Percentiles rank a stretch among this genome's conserved stretches.
phyloP scores from a whole-genome alignment of 352 stramenopile species.

The Globisporangium abappressorium region DNA sequence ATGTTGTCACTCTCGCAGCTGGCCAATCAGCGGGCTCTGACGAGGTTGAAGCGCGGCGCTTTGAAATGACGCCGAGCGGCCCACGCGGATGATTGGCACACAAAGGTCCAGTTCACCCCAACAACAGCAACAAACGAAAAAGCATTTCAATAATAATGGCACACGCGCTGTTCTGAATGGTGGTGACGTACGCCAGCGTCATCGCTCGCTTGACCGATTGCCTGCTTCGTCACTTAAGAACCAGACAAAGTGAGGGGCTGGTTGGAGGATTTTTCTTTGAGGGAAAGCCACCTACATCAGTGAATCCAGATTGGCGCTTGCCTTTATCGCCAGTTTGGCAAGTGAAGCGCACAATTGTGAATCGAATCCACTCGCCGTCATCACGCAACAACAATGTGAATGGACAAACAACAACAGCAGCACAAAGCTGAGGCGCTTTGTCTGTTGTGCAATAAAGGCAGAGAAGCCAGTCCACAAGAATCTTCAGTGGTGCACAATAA shows the following conservation, averaged over 20 bases:
- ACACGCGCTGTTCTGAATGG: neutral
- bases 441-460: neutral
- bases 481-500: neutral
- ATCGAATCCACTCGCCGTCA: neutral
- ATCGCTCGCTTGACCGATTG: neutral
- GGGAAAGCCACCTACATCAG: neutral
- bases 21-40: neutral
- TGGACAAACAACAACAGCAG: neutral
- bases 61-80: slow-evolving; percentile 9
- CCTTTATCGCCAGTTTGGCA: neutral
- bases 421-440: neutral
- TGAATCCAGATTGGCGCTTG: neutral
- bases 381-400: neutral
- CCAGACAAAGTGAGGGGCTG: neutral
- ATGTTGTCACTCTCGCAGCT: neutral
- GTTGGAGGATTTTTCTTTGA: neutral
- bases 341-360: neutral
- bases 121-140: neutral
- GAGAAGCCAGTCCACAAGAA: slow-evolving; percentile 3
- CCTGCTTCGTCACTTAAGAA: neutral
- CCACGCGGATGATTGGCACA: slow-evolving; percentile 2
- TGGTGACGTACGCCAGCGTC: neutral
- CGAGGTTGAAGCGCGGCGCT: neutral
- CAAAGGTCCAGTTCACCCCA: neutral
- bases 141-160: too few relatives aligned